A percentile compares a stretch with the other conserved stretches of the same genome.
Evolutionary conservation across 2,329 filamentous ascomycete species (phyloP).

Genomic region (Trichoderma afroharzianum): DNA sequence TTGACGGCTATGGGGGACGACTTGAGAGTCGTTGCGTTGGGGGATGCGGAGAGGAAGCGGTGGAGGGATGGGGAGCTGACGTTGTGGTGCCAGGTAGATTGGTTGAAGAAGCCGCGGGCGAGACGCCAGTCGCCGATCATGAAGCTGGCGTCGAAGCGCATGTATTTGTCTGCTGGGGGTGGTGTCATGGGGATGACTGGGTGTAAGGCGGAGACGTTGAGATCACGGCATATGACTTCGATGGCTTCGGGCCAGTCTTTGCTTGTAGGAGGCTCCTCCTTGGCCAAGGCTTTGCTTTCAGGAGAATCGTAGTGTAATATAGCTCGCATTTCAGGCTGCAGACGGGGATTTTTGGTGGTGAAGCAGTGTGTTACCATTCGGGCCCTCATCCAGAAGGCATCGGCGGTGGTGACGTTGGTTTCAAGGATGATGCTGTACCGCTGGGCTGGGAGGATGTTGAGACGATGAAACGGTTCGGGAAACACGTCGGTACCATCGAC

Average conservation of each 20-base stretch:
- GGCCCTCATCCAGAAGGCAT: slow-evolving; percentile 63
- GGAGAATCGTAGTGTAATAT: slow-evolving; percentile 30
- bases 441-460: slow-evolving; percentile 68
- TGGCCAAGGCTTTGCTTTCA: fast-evolving
- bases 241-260: slow-evolving; percentile 48
- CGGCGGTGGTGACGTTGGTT: slow-evolving; percentile 50
- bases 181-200: slow-evolving; percentile 35
- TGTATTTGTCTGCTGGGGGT: slow-evolving; percentile 37
- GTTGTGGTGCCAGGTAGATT: slow-evolving; percentile 45
- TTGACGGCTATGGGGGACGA: slow-evolving; percentile 27
- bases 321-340: slow-evolving; percentile 31
- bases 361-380: slow-evolving; percentile 42
- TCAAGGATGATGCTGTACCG: slow-evolving; percentile 65
- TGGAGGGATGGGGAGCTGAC: slow-evolving; percentile 35
- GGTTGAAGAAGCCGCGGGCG: slow-evolving; percentile 53
- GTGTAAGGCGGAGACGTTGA: slow-evolving; percentile 47
- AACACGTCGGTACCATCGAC: slow-evolving; percentile 66
- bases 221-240: slow-evolving; percentile 48
- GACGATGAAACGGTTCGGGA: slow-evolving; percentile 53
- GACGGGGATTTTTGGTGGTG: slow-evolving; percentile 28
- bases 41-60: slow-evolving; percentile 30
- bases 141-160: slow-evolving; percentile 51
- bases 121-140: slow-evolving; percentile 53
- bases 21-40: slow-evolving; percentile 18
- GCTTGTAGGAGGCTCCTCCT: slow-evolving; percentile 36